These are phyloP conservation scores for Flueggea neowawraea DNA, from an alignment of 441 rosid species.

Conservation along the genomic window DNA sequence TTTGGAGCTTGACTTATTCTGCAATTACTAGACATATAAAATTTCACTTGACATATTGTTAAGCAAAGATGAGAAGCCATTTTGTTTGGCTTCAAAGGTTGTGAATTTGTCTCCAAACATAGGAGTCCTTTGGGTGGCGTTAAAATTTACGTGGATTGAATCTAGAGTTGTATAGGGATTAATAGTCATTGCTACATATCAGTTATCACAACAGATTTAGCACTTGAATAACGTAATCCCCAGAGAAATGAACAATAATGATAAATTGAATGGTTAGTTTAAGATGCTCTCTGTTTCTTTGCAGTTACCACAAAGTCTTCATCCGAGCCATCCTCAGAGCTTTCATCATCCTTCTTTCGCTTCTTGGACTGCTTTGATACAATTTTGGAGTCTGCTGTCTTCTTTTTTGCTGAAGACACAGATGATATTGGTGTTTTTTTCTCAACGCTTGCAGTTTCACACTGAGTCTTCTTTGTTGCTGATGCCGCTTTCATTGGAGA, in stretches of 20 bases:
- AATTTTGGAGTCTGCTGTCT: constrained; percentile 30
- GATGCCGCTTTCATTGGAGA: constrained; percentile 56
- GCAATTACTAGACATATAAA: too few relatives aligned
- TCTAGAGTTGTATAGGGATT: too few relatives aligned
- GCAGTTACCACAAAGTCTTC: constrained; percentile 29
- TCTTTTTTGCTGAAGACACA: constrained; percentile 38
- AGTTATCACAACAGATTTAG: too few relatives aligned
- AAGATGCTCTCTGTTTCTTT: constrained; percentile 43
- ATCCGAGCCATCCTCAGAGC: constrained; percentile 54
- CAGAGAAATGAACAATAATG: neutral
- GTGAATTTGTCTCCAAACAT: too few relatives aligned
- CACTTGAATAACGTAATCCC: neutral
- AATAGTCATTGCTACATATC: too few relatives aligned
- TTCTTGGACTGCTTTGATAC: constrained; percentile 42
- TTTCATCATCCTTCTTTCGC: constrained; percentile 47
- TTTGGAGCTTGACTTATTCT: too few relatives aligned
- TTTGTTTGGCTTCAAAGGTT: too few relatives aligned
- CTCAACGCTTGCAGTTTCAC: constrained; percentile 34
- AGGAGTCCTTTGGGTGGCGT: too few relatives aligned
- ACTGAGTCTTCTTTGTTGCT: constrained; percentile 35
- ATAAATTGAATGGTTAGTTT: neutral
- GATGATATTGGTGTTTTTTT: constrained; percentile 29
- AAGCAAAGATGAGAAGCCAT: too few relatives aligned
- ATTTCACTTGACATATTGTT: too few relatives aligned
- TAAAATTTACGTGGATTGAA: too few relatives aligned